Evolutionary conservation across 768 basidiomycete species (phyloP), one percentile per base, ranked within the genome.

Genomic region (Kwoniella mangroviensis): DNA sequence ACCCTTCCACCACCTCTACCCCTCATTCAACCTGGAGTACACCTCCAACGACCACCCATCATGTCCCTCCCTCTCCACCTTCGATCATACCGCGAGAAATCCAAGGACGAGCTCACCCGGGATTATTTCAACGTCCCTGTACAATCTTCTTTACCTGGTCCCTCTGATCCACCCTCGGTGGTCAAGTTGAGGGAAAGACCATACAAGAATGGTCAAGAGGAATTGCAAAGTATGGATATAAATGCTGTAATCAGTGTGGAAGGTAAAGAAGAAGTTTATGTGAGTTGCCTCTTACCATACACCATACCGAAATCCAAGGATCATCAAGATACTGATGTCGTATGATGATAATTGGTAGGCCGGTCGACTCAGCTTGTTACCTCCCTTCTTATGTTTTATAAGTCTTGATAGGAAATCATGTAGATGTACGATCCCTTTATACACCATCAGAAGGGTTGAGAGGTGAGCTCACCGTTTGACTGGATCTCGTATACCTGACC

Each of bases 351-450:
- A 69, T 28, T 12, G 53, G 53, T 40, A 94, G 96, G 91, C 94
- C 52, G 97, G 97, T 67, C 92, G 93, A 81, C 85, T 98, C 52
- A 87, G 94, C 79, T 87, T 99, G 53, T 87, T 96, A 70, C 88
- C 94, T 11, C 93, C 94, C 0, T 98, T 91, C 84, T 87, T 99
- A 10, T 89, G 92, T 21, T 99, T 98, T 84, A 85, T 90, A 13
- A 96, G 94, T 5, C 84, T 96, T 26, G 97, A 99, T 83, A 89
- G 91, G 78, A 94, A 94, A 81, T 94, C 93, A 24, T 94, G 94
- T 68, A 87, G 90, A 54, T 94, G 94, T 84, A 93, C 94, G 9
- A 84, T 98, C 10, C 96, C 97, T 40, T 87, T 99, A 53, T 93
- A 91, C 63, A 94, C 94, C 5, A 89, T 99, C 75, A 88, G 97